Evolutionary conservation across 441 rosid species (phyloP).

Genomic region (Croton laevigatus): DNA sequence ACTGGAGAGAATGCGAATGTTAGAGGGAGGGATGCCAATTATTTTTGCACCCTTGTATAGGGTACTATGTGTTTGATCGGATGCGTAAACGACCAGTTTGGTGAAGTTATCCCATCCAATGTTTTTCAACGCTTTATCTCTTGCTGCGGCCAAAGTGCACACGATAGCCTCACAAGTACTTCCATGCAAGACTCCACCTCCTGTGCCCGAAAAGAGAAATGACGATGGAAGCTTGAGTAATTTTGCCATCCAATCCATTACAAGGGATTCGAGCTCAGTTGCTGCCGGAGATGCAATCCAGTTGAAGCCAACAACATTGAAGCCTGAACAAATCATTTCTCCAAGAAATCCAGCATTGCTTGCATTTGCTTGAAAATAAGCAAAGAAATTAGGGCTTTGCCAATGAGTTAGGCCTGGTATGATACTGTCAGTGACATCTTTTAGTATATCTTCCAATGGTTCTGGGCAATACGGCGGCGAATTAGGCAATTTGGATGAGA

Average conservation of each 20-base stretch:
- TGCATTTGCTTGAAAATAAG: slow-evolving; percentile 25
- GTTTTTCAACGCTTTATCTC: slow-evolving; percentile 22
- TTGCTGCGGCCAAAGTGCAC: slow-evolving; percentile 32
- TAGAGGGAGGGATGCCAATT: slow-evolving; percentile 26
- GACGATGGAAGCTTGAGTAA: slow-evolving; percentile 31
- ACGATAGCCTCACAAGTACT: slow-evolving; percentile 33
- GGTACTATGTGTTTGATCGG: slow-evolving; percentile 36
- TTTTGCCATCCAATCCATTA: slow-evolving; percentile 36
- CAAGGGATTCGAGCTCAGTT: slow-evolving; percentile 29
- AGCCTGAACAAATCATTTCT: slow-evolving; percentile 36
- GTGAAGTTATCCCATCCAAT: slow-evolving; percentile 18
- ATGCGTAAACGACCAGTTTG: slow-evolving; percentile 33
- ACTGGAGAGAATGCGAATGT: slow-evolving; percentile 22
- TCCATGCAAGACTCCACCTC: slow-evolving; percentile 38
- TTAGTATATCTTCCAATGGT: slow-evolving; percentile 19
- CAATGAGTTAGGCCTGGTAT: slow-evolving; percentile 39
- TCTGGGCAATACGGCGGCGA: slow-evolving; percentile 24
- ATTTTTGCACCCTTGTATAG: slow-evolving; percentile 28
- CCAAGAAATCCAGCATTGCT: slow-evolving; percentile 37
- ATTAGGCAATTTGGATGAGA: slow-evolving; percentile 10
- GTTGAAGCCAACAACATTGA: slow-evolving; percentile 31
- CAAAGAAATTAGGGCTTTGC: slow-evolving; percentile 38
- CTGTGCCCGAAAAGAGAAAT: slow-evolving; percentile 33
- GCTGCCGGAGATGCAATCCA: slow-evolving; percentile 34
- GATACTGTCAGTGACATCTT: slow-evolving; percentile 18